Base-by-base conservation (phyloP, 257 asterid species). In the Echites panduratus region DNA sequence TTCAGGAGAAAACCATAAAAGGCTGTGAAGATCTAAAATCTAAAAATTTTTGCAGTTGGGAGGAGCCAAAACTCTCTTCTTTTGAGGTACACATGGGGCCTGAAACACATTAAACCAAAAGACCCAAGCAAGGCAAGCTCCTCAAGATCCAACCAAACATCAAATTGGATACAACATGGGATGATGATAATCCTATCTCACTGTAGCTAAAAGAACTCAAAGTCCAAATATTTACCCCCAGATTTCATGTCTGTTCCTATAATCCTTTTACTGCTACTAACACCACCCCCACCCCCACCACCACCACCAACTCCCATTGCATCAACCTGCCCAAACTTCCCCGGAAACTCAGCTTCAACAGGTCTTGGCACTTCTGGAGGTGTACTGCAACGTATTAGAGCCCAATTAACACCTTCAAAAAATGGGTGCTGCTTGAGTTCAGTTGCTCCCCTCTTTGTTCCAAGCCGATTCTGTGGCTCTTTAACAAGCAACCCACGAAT, bases 331-430 rank as follows among this genome's bases (percentile, higher is more conserved):
- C 67, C 79, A 58, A 63, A 67, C 61, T 58, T 77, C 44, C 70
- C 73, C 0, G 66, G 76, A 45, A 47, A 45, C 73, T 75, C 78
- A 41, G 76, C 76, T 66, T 75, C 78, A 40, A 78, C 74, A 3
- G 77, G 78, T 75, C 82, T 78, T 27, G 82, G 85, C 62, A 81
- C 85, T 71, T 78, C 85, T 2, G 85, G 85, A 8, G 85, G 85
- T 19, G 82, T 75, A 76, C 82, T 81, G 71, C 80, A 81, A 27
- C 85, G 85, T 70, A 81, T 81, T 75, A 81, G 73, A 76, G 85
- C 85, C 85, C 85, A 81, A 66, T 81, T 81, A 74, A 81, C 73
- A 14, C 85, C 85, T 69, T 78, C 80, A 62, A 81, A 81, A 73
- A 81, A 81, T 16, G 80, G 85, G 27, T 81, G 85, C 76, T 78